A percentile compares a stretch with the other conserved stretches of the same genome.
Conservation (phyloP, 331 rosid genomes). For the Pyrus hybrid region DNA sequence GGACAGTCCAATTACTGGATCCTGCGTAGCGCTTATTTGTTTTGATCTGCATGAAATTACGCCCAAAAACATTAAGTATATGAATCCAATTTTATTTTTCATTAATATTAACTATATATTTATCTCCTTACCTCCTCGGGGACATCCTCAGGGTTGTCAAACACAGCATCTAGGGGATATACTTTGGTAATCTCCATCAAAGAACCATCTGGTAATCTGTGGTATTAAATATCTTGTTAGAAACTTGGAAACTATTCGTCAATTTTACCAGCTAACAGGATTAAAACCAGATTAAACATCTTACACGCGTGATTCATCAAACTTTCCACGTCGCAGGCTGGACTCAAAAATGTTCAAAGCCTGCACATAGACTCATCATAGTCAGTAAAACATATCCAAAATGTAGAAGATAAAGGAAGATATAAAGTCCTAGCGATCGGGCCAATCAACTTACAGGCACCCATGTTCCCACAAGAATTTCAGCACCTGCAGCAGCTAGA, state of each 20-base stretch:
- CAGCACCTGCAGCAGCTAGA: slow-evolving; percentile 96
- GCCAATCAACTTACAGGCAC: slow-evolving; percentile 72
- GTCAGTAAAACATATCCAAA: slow-evolving; percentile 17
- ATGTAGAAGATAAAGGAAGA: neutral
- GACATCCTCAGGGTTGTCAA: slow-evolving; percentile 77
- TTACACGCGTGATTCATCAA: slow-evolving; percentile 80
- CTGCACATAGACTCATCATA: slow-evolving; percentile 26
- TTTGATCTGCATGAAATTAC: slow-evolving; percentile 47
- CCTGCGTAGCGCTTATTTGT: slow-evolving; percentile 90
- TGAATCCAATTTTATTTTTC: neutral
- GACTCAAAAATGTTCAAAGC: slow-evolving; percentile 95
- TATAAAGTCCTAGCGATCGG: neutral
- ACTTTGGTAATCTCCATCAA: slow-evolving; percentile 80
- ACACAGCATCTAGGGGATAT: slow-evolving; percentile 93
- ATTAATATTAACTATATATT: neutral
- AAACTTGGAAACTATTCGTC: neutral
- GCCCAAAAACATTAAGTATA: neutral
- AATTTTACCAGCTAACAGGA: slow-evolving; percentile 4
- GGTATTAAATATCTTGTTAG: slow-evolving; percentile 18
- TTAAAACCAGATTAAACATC: slow-evolving; percentile 3
- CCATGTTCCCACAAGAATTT: slow-evolving; percentile 96
- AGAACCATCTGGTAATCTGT: slow-evolving; percentile 86
- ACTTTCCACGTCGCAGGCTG: slow-evolving; percentile 88
- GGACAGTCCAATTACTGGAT: slow-evolving; percentile 80
- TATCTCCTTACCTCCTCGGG: slow-evolving; percentile 72